Conservation (phyloP, 805 yeast genomes). For the Wickerhamiella galacta region DNA sequence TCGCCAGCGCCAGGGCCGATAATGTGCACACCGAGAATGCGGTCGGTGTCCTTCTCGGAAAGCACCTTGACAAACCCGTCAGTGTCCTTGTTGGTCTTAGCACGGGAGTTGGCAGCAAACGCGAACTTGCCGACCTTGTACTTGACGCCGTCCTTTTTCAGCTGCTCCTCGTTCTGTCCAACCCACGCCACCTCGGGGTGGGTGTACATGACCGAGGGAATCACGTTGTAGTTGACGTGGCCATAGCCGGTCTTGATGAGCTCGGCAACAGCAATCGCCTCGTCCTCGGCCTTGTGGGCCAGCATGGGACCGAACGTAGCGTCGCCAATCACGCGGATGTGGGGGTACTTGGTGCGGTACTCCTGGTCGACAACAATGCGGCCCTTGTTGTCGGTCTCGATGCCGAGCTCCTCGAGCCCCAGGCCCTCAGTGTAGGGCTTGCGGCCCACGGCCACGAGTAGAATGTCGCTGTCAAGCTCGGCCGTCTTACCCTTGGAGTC, state of each 20-base stretch:
- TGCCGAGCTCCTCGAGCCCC: slow-evolving; percentile 72
- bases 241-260: slow-evolving; percentile 87
- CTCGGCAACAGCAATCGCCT: slow-evolving; percentile 97
- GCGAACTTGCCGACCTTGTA: slow-evolving; percentile 97
- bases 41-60: slow-evolving; percentile 93
- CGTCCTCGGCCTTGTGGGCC: slow-evolving; percentile 99
- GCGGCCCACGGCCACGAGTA: slow-evolving; percentile 96
- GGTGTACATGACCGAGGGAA: slow-evolving; percentile 97
- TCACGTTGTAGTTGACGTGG: slow-evolving; percentile 94
- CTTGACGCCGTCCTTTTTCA: slow-evolving; percentile 79
- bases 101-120: slow-evolving; percentile 97
- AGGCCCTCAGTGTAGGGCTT: slow-evolving; percentile 90
- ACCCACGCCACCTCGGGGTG: slow-evolving; percentile 99
- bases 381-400: slow-evolving; percentile 84
- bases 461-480: slow-evolving; percentile 78
- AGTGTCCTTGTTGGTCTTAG: slow-evolving; percentile 92
- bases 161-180: slow-evolving; percentile 88
- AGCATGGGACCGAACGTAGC: slow-evolving; percentile 98
- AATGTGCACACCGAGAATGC: slow-evolving; percentile 91
- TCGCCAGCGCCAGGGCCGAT: slow-evolving; percentile 99
- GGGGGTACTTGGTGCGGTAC: slow-evolving; percentile 80
- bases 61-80: slow-evolving; percentile 94
- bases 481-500: slow-evolving; percentile 72
- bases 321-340: slow-evolving; percentile 95
- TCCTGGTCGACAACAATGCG: slow-evolving; percentile 87